Evolutionary conservation across 148 eudicot species (phyloP).

Genomic region (Cornus suecica): DNA sequence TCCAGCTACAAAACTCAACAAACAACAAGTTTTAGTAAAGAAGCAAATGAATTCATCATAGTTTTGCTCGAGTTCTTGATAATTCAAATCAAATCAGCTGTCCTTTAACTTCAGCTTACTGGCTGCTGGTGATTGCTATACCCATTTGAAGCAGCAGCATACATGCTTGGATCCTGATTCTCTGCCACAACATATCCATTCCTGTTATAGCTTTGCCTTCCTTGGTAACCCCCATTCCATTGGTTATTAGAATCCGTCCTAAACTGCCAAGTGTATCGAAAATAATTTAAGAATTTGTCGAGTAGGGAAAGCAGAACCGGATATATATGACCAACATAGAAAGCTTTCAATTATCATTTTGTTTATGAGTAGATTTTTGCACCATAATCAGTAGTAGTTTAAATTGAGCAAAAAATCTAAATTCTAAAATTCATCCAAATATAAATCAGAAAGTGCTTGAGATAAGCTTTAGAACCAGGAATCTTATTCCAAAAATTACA

Average conservation of each 20-base stretch:
- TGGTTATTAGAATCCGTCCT: constrained; percentile 26
- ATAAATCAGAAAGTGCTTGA: not conserved
- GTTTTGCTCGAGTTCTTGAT: not conserved
- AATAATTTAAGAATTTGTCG: not conserved
- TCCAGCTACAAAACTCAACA: constrained; percentile 22
- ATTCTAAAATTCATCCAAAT: not conserved
- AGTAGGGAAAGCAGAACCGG: not conserved
- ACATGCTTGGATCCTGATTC: constrained; percentile 25
- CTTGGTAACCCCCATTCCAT: constrained; percentile 30
- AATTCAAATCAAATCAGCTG: not conserved
- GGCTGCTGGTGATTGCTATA: constrained; percentile 31
- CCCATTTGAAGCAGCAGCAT: constrained; percentile 32
- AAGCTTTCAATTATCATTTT: not conserved
- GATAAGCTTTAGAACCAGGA: not conserved
- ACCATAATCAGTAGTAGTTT: not conserved
- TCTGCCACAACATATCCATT: constrained; percentile 22
- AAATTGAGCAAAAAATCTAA: not conserved
- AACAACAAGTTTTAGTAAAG: not conserved
- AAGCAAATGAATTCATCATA: constrained; percentile 4
- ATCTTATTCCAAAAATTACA: not conserved
- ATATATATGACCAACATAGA: not conserved
- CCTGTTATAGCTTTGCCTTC: constrained; percentile 33
- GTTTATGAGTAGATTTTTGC: not conserved
- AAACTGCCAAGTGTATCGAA: constrained; percentile 15
- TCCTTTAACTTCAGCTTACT: constrained; percentile 22